Evolutionary conservation across 345 rosid species (phyloP).

Genomic region (Conringia planisiliqua): DNA sequence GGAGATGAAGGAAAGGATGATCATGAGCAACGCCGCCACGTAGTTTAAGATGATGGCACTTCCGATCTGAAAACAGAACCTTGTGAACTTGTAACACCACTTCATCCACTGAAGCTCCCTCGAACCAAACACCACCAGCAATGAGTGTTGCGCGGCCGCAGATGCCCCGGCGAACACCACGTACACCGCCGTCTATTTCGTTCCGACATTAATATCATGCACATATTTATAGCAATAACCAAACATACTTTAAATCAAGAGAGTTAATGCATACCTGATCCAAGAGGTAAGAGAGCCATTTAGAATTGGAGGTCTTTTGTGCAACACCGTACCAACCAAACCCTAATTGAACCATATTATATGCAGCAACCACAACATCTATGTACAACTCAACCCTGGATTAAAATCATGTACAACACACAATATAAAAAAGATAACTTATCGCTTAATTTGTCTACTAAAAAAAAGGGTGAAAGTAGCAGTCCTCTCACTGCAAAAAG

Average conservation of each 20-base stretch:
- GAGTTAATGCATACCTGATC: conserved; percentile 56
- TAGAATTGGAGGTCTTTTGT: conserved; percentile 17
- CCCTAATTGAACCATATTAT: conserved; percentile 54
- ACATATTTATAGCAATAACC: background rate
- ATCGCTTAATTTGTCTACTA: no score
- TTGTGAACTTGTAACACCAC: conserved; percentile 58
- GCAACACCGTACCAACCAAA: conserved; percentile 23
- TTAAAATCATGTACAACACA: background rate
- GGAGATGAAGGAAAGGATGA: conserved; percentile 43
- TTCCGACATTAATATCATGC: background rate
- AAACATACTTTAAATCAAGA: background rate
- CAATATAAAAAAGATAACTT: background rate
- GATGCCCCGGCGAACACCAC: conserved; percentile 41
- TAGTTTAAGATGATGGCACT: conserved; percentile 44
- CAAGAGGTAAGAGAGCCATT: conserved; percentile 46
- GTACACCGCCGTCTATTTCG: conserved; percentile 46
- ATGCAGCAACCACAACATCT: conserved; percentile 48
- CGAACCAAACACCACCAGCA: conserved; percentile 46
- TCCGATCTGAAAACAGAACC: conserved; percentile 67
- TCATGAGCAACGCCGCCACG: conserved; percentile 36
- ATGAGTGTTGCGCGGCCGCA: conserved; percentile 43
- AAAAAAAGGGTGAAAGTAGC: no score
- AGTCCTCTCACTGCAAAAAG: background rate
- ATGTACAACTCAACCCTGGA: conserved; percentile 43
- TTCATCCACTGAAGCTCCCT: conserved; percentile 64